Conservation (phyloP, 2,329 filamentous ascomycete species). For the Cytospora schulzeri region DNA sequence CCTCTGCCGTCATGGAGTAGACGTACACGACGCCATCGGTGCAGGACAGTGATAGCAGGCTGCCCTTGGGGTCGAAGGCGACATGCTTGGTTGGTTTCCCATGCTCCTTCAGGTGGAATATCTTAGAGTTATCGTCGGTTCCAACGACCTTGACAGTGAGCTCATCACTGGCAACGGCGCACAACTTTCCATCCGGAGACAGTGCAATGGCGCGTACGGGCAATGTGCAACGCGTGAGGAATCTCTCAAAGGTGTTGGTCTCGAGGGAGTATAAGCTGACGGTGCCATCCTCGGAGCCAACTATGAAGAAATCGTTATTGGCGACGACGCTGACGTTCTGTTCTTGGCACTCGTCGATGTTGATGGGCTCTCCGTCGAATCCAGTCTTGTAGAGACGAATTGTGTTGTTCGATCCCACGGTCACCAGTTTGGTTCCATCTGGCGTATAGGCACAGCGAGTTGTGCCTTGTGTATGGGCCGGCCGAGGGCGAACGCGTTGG, state of each 20-base stretch:
- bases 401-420: constrained; percentile 89
- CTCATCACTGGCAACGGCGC: constrained; percentile 95
- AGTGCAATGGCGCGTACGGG: constrained; percentile 85
- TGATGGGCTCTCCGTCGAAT: constrained; percentile 87
- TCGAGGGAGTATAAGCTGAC: constrained; percentile 89
- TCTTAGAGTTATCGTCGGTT: constrained; percentile 72
- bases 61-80: constrained; percentile 80
- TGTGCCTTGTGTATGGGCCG: constrained; percentile 80
- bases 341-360: constrained; percentile 88
- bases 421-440: constrained; percentile 82
- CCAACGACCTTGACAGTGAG: constrained; percentile 87
- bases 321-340: constrained; percentile 80
- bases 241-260: constrained; percentile 73
- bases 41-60: constrained; percentile 77
- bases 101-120: constrained; percentile 82
- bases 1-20: constrained; percentile 77
- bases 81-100: constrained; percentile 87
- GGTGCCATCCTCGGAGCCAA: constrained; percentile 92
- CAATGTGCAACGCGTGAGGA: constrained; percentile 80
- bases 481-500: constrained; percentile 61
- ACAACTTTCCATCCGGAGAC: constrained; percentile 81
- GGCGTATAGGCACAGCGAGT: constrained; percentile 90
- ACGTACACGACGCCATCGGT: constrained; percentile 89
- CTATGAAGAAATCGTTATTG: constrained; percentile 79
- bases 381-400: constrained; percentile 91